A percentile compares a stretch with the other conserved stretches of the same genome.
These are phyloP conservation scores for Phytophthora kernoviae DNA, from an alignment of 352 stramenopile species.

Conservation along the genomic window DNA sequence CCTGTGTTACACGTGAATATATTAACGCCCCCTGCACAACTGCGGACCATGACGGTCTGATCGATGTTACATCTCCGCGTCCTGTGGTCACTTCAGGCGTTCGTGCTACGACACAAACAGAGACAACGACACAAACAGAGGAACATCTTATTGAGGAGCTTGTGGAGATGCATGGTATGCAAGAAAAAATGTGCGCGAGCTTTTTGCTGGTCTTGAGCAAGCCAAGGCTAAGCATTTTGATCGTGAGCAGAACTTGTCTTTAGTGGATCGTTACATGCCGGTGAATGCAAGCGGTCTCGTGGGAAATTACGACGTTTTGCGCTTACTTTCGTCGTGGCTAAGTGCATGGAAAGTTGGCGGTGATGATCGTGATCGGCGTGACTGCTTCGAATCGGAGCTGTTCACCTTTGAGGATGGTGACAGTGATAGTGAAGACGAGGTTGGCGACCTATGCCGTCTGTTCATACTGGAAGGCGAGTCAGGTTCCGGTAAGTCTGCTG, in stretches of 20 bases:
- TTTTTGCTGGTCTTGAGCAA: conserved; percentile 47
- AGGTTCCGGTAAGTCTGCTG: conserved; percentile 76
- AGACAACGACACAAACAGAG: conserved; percentile 11
- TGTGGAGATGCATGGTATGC: conserved; percentile 52
- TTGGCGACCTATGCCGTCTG: conserved; percentile 62
- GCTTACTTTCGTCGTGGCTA: conserved; percentile 75
- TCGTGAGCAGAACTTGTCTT: conserved; percentile 58
- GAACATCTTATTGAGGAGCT: conserved; percentile 58
- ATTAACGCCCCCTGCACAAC: neutral
- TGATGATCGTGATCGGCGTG: conserved; percentile 42
- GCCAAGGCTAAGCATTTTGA: conserved; percentile 50
- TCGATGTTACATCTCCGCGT: conserved; percentile 30
- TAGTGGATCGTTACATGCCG: conserved; percentile 73
- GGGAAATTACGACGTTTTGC: conserved; percentile 66
- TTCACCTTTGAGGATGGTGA: conserved; percentile 70
- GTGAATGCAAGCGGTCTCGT: conserved; percentile 63
- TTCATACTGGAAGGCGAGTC: conserved; percentile 81
- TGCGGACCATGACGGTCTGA: conserved; percentile 1
- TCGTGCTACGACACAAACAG: conserved; percentile 11
- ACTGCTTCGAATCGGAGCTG: conserved; percentile 67
- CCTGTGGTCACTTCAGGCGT: conserved; percentile 3
- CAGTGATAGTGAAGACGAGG: conserved; percentile 60
- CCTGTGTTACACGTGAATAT: neutral
- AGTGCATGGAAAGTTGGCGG: conserved; percentile 72
- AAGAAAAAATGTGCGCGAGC: conserved; percentile 63